Base-by-base conservation (phyloP, 2,329 filamentous ascomycete genomes). In the Chaetomiaceae sp. region DNA sequence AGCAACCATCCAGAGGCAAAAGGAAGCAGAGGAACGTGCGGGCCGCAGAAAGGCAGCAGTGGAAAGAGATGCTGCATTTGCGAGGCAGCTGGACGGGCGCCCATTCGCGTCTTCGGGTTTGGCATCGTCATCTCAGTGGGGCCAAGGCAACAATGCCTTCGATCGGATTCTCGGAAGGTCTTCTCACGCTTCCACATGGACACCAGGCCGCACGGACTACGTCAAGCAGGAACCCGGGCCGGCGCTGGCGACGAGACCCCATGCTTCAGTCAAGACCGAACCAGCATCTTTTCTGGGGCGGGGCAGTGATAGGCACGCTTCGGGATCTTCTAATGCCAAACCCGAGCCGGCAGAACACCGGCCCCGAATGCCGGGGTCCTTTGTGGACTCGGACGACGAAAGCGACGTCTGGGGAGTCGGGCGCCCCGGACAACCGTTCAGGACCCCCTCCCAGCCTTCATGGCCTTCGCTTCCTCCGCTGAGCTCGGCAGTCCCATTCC, bases 11-110 rank as follows among this genome's bases (percentile, higher is more conserved):
- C 62, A 59, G 16, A 34, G 43, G 12, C 49, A 57, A 23, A 67
- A 66, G 55, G 64, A 68, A 33, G 68, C 70, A 59, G 66, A 69
- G 47, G 59, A 70, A 30, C 58, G 73, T 38, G 57, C 64, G 9
- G 57, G 69, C 45, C 69, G 72, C 21, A 64, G 65, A 46, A 67
- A 65, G 34, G 59, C 65, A 47, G 66, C 65, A 33, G 64, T 65
- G 27, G 67, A 66, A 43, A 56, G 63, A 13, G 70, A 70, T 55
- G 54, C 59, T 45, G 34, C 47, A 10, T 34, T 58, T 12, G 55
- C 64, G n/a, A 48, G 44, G 21, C 46, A 50, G n/a, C 39, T 56
- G 27, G 40, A 47, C 17, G 49, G 41, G 12, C 46, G 51, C 25
- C 14, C 44, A 3, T 48, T n/a, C n/a, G n/a, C 47, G 25, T 39